phyloP scores from a whole-genome alignment of 2,329 filamentous ascomycete genomes.

The Cercospora sp. region DNA sequence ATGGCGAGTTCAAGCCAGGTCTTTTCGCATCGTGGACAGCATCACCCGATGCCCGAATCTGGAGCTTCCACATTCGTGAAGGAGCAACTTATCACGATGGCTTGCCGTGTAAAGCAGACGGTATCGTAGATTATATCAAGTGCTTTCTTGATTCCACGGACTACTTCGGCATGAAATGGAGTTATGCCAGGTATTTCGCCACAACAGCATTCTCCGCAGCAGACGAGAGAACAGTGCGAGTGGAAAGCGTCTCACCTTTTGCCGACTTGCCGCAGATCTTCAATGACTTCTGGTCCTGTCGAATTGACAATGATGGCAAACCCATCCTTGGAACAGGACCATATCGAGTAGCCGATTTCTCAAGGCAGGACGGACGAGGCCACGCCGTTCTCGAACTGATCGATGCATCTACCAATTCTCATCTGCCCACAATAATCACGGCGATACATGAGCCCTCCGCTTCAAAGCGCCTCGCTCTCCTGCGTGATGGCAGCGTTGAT shows the following conservation, averaged over 20 bases:
- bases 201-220: constrained; percentile 9
- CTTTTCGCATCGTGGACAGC: constrained; percentile 14
- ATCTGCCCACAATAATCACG: constrained; percentile 4
- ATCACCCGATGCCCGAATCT: constrained; percentile 7
- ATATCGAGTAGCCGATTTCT: constrained; percentile 14
- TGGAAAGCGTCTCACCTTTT: constrained; percentile 10
- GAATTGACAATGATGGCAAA: constrained; percentile 7
- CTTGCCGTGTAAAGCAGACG: constrained; percentile 4
- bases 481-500: constrained; percentile 9
- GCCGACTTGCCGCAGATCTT: constrained; percentile 12
- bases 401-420: not conserved
- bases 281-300: constrained; percentile 20
- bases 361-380: constrained; percentile 12
- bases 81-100: constrained; percentile 11
- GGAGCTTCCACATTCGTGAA: constrained; percentile 16
- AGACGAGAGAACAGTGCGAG: constrained; percentile 8
- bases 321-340: constrained; percentile 15
- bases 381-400: constrained; percentile 13
- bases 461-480: constrained; percentile 10
- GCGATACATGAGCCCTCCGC: constrained; percentile 16
- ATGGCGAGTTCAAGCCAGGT: constrained; percentile 13
- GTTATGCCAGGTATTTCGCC: constrained; percentile 16
- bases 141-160: constrained; percentile 14
- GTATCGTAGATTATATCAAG: constrained; percentile 12
- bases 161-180: constrained; percentile 22